Percentiles rank a stretch among this genome's conserved stretches.
Conservation (phyloP, 371 early-diverging fungal genomes). For the Umbelopsis sp. region DNA sequence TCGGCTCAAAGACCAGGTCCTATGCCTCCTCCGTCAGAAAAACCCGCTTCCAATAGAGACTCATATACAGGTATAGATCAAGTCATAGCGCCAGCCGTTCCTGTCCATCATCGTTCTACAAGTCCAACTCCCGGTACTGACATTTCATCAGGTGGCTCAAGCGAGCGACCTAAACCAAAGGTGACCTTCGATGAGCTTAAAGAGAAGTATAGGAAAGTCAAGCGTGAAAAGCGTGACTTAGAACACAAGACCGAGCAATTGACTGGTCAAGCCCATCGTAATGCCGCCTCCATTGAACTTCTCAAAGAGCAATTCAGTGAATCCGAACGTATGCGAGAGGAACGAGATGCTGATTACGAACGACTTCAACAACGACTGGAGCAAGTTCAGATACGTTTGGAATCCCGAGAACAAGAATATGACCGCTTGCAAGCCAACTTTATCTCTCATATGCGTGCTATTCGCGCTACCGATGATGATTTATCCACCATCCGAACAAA, state of each 20-base stretch:
- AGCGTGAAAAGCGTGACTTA: constrained; percentile 17
- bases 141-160: not conserved
- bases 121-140: constrained; percentile 1
- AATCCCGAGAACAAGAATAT: constrained; percentile 3
- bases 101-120: not conserved
- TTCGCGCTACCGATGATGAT: constrained; percentile 56
- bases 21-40: not conserved
- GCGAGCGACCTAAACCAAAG: constrained; percentile 7
- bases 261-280: constrained; percentile 10
- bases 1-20: constrained; percentile 8
- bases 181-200: constrained; percentile 10
- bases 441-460: constrained; percentile 20
- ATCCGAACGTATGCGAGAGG: constrained; percentile 6
- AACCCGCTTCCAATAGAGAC: not conserved
- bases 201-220: not conserved
- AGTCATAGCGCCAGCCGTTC: constrained; percentile 4
- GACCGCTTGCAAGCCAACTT: constrained; percentile 13
- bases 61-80: constrained; percentile 12
- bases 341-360: constrained; percentile 13
- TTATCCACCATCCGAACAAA: constrained; percentile 52
- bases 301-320: not conserved
- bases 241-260: not conserved
- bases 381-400: constrained; percentile 6
- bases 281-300: not conserved
- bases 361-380: constrained; percentile 4